Base-by-base conservation (phyloP, 805 yeast genomes). In the Pichia cabralensis region DNA sequence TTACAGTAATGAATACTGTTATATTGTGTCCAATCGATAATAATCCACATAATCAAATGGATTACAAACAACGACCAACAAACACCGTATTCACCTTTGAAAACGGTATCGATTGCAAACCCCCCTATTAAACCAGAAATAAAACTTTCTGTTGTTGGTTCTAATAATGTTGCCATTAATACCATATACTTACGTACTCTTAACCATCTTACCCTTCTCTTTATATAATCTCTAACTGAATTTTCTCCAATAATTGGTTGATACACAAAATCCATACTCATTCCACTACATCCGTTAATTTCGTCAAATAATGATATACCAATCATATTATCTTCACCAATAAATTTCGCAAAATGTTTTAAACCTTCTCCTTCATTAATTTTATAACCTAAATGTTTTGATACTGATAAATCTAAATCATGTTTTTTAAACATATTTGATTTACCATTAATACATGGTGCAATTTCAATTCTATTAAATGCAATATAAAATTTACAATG, bases 301-400 rank as follows among this genome's bases (percentile, higher is more conserved):
- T 66, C 64, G 32, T 74, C 74, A 95, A 95, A 85, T 13, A 85
- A 52, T 1, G 85, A 82, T 31, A 82, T 84, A 5, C 83, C 94
- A 42, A 85, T 85, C 94, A 84, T 81, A 54, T 85, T 85, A 54
- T 85, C 96, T 52, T 85, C 96, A 6, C 95, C 95, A 49, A 85
- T 85, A 52, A 78, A 86, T 37, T 75, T 63, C 7, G 94, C 75
- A 54, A 86, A 85, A 38, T 74, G 72, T 33, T 75, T 65, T 28
- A 86, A 63, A 0, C 89, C 81, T 22, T 60, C 57, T 13, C 65
- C 64, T 34, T 48, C 62, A 22, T 37, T 48, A 4, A 49, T 43
- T 3, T 65, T 67, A 33, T 55, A 61, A 11, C 39, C 34, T 7
- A 42, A 53, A 6, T 41, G 36, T n/a, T 60, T 55, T 4, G 64